Evolutionary conservation across 164 flowering plant genomes (phyloP).

Genomic region (grape (Vitis vinifera)): ASM3070453v1 NC_081808.1:14513501-14514000

Average conservation of each 20-base stretch:
- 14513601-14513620: conserved; percentile 69
- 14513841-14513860: background rate
- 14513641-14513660: too few species aligned
- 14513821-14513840: too few species aligned
- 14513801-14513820: too few species aligned
- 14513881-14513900: background rate
- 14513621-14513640: background rate
- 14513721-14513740: too few species aligned
- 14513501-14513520: background rate
- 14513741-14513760: too few species aligned
- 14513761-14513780: too few species aligned
- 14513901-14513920: background rate
- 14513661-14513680: background rate
- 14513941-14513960: conserved; percentile 75
- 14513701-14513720: conserved; percentile 26
- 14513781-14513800: too few species aligned
- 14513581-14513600: conserved; percentile 79
- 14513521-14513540: conserved; percentile 22
- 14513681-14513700: too few species aligned
- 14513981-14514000: conserved; percentile 78
- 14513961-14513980: conserved; percentile 65
- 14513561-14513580: conserved; percentile 75
- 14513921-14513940: conserved; percentile 30
- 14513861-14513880: background rate
- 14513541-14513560: conserved; percentile 74